Conservation (phyloP, 257 asterid species). For the Ajuga chamaepitys region DNA sequence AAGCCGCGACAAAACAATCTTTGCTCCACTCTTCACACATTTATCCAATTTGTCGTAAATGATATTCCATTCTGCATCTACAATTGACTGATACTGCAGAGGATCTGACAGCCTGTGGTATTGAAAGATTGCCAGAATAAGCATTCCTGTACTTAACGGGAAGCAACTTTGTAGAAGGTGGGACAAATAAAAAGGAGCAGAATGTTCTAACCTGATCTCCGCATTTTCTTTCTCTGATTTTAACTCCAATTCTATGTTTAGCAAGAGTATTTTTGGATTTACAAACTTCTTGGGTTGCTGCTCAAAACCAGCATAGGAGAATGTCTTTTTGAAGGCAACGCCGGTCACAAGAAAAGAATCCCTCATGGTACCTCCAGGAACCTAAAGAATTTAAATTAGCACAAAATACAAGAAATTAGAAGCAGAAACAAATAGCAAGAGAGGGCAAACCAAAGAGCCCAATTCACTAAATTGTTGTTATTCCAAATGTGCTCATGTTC, state of each 20-base stretch:
- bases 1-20: conserved; percentile 80
- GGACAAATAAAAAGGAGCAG: neutral
- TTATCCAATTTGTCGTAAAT: conserved; percentile 87
- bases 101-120: conserved; percentile 75
- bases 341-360: conserved; percentile 97
- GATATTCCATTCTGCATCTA: conserved; percentile 95
- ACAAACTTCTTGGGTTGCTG: conserved; percentile 91
- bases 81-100: conserved; percentile 85
- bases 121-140: conserved; percentile 8
- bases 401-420: neutral
- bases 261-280: conserved; percentile 74
- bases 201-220: conserved; percentile 70
- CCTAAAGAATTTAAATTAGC: conserved; percentile 41
- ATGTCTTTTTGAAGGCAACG: conserved; percentile 98
- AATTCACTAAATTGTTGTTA: no score
- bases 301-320: conserved; percentile 99
- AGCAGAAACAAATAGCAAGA: neutral
- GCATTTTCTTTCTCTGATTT: conserved; percentile 99
- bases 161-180: conserved; percentile 6
- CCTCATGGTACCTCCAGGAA: conserved; percentile 97
- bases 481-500: neutral
- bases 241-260: conserved; percentile 89
- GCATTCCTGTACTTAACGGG: neutral
- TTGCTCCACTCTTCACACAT: conserved; percentile 89
- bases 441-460: neutral